Evolutionary conservation across 1,139 yeast species (phyloP), one percentile per base, ranked within the genome.

Genomic region (Diutina neorugosa): DNA sequence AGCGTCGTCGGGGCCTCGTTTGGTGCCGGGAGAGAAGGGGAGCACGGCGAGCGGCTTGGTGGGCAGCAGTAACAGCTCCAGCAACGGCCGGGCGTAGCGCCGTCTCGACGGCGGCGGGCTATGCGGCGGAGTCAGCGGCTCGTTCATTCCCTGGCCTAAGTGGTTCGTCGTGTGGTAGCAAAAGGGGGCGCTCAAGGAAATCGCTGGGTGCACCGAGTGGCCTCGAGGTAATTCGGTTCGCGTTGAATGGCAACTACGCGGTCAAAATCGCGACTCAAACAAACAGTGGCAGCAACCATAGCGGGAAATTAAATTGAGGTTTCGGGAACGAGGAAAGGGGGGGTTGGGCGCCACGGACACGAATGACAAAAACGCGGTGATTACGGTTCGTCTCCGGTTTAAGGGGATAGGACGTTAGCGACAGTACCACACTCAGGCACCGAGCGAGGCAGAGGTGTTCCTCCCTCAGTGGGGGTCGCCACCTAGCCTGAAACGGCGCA

Each of bases 11-110:
- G 27, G 16, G 18, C 48, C 48, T 8, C 50, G 20, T 16, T 46
- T 46, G 14, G 50, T 46, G 37, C 50, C 50, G 4, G 50, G 50
- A 16, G 50, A 46, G 16, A 46, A 46, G 16, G 50, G 50, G n/a
- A 46, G 19, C 50, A 9, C 20, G n/a, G 41, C 31, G 19, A 18
- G 20, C 18, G 40, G 50, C 40, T 46, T 44, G 27, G 25, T 20
- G 19, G 48, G 48, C 23, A 25, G 25, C 20, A 34, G 25, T 37
- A 44, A 14, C 34, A 44, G 16, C 16, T 19, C 14, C 21, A 27
- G 31, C 40, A 27, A n/a, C 50, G 37, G 50, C n/a, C 20, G 31
- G 12, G 21, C 14, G 37, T 34, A 34, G 11, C 50, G 50, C 40
- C 40, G 37, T n/a, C 37, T n/a, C 14, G n/a, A 3, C 12, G 37